Conservation (phyloP, 1,284 basidiomycete species). For the Puccinia polysora region DNA sequence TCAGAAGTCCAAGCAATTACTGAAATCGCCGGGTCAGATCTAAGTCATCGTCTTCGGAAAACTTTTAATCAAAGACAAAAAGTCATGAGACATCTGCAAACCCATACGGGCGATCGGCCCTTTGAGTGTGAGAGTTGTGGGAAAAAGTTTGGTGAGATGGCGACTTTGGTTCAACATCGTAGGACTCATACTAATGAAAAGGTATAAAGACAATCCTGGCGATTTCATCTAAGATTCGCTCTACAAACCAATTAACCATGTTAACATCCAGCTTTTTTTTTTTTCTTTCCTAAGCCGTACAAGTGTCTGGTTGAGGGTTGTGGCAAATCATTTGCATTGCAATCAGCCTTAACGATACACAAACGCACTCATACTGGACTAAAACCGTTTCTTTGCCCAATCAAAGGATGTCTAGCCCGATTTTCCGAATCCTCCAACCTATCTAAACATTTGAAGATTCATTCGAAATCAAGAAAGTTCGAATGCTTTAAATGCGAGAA, state of each 20-base stretch:
- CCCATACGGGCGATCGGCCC: conserved; percentile 50
- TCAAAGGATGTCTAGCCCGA: conserved; percentile 49
- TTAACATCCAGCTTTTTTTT: not conserved
- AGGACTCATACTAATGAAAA: conserved; percentile 52
- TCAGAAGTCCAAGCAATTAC: too few relatives aligned
- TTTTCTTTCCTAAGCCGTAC: conserved; percentile 47
- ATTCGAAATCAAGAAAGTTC: conserved; percentile 51
- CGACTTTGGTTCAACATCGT: conserved; percentile 52
- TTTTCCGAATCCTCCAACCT: conserved; percentile 53
- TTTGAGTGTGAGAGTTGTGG: conserved; percentile 47
- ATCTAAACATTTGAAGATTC: conserved; percentile 52
- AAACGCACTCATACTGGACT: conserved; percentile 51
- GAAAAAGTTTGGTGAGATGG: conserved; percentile 52
- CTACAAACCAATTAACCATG: not conserved
- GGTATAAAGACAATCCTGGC: not conserved
- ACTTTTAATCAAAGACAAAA: conserved; percentile 52
- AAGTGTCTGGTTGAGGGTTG: conserved; percentile 52
- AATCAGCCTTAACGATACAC: conserved; percentile 52
- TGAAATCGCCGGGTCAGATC: too few relatives aligned
- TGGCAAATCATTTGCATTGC: conserved; percentile 51
- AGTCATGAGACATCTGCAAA: conserved; percentile 50
- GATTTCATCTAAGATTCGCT: not conserved
- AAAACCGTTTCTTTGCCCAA: conserved; percentile 51
- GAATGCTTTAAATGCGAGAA: conserved; percentile 48
- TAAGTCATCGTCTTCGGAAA: conserved; percentile 45